Evolutionary conservation across 2,329 filamentous ascomycete species (phyloP).

Genomic region (Daldinia eschscholtzii): DNA sequence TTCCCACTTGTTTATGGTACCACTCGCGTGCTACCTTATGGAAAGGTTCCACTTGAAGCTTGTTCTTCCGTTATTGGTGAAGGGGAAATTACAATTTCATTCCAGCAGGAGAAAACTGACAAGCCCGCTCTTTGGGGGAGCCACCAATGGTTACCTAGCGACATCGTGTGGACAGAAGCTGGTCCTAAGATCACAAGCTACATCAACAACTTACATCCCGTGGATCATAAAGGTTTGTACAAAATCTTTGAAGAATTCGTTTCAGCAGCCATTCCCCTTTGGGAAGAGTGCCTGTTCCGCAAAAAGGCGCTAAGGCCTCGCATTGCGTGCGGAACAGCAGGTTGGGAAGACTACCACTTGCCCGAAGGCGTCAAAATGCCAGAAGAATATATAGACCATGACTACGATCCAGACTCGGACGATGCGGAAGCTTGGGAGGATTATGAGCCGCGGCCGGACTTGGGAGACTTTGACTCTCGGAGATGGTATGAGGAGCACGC

Average conservation of each 20-base stretch:
- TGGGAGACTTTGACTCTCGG: neutral
- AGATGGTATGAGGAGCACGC: conserved; percentile 39
- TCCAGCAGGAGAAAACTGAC: neutral
- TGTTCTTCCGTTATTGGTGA: conserved; percentile 48
- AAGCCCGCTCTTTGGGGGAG: conserved; percentile 42
- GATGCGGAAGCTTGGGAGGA: neutral
- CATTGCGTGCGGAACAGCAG: conserved; percentile 18
- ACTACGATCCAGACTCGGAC: neutral
- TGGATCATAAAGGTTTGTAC: conserved; percentile 56
- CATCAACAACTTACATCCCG: conserved; percentile 67
- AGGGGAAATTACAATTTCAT: conserved; percentile 48
- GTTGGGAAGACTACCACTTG: conserved; percentile 27
- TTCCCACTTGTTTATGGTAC: conserved; percentile 70
- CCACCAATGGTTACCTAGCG: conserved; percentile 65
- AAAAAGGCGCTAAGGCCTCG: conserved; percentile 29
- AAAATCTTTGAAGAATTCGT: conserved; percentile 58
- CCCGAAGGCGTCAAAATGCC: conserved; percentile 42
- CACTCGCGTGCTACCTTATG: conserved; percentile 57
- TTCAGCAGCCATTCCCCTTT: conserved; percentile 59
- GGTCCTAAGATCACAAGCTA: conserved; percentile 61
- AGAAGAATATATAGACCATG: neutral
- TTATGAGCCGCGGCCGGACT: neutral
- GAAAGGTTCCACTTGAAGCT: conserved; percentile 52
- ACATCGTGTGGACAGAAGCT: conserved; percentile 58
- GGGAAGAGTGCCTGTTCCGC: conserved; percentile 54